Evolutionary conservation across 352 stramenopile species (phyloP).

Genomic region (Phytophthora sansomeana): DNA sequence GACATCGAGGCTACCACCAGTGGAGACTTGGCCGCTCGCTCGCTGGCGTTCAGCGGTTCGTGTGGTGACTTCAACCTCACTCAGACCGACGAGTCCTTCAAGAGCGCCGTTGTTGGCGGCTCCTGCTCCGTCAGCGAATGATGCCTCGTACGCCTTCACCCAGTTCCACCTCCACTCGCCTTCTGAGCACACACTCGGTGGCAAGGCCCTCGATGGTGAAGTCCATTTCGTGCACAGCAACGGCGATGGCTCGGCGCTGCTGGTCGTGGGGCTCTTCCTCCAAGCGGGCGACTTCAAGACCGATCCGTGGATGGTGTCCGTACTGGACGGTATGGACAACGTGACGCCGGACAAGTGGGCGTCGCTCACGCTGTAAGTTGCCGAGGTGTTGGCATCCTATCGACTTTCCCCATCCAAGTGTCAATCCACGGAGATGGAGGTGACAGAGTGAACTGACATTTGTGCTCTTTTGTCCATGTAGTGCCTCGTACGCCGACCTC

Average conservation of each 20-base stretch:
- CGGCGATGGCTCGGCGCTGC: constrained; percentile 22
- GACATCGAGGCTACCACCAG: constrained; percentile 29
- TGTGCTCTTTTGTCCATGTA: constrained; percentile 8
- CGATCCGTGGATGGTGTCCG: constrained; percentile 33
- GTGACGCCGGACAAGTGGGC: constrained; percentile 23
- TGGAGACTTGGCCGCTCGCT: constrained; percentile 11
- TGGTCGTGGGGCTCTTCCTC: constrained; percentile 48
- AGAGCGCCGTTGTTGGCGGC: constrained; percentile 21
- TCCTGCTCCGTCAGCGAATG: constrained; percentile 26
- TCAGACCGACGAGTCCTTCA: constrained; percentile 39
- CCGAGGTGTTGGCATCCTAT: constrained; percentile 1
- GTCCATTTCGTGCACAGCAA: too few relatives aligned
- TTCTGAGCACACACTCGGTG: constrained; percentile 41
- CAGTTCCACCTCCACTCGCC: constrained; percentile 54
- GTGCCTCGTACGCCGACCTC: constrained; percentile 31
- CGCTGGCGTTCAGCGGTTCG: constrained; percentile 33
- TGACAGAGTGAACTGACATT: not conserved
- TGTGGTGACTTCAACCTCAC: constrained; percentile 39
- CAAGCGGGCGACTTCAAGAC: constrained; percentile 18
- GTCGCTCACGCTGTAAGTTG: constrained; percentile 33
- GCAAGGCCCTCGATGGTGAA: too few relatives aligned
- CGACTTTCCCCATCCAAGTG: not conserved
- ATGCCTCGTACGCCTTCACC: constrained; percentile 23
- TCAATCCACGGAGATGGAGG: not conserved
- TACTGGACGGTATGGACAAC: constrained; percentile 36